Percentiles rank a stretch among this genome's conserved stretches.
phyloP scores from a whole-genome alignment of 768 basidiomycete species.

The Trametes villosa region DNA sequence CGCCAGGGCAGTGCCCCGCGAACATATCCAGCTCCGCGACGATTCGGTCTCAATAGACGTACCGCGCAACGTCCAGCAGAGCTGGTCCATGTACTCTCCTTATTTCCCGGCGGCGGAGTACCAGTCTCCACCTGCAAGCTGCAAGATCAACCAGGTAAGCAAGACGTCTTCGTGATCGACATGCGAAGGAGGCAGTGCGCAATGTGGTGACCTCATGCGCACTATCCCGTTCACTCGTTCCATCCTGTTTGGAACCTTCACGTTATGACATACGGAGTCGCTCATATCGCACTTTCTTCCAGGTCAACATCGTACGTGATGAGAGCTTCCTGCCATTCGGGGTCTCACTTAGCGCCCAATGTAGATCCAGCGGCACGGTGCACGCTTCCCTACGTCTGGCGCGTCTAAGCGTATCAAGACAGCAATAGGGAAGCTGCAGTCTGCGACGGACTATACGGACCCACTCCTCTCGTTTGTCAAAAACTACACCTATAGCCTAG shows the following conservation, averaged over 20 bases:
- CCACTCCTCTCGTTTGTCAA: slow-evolving; percentile 56
- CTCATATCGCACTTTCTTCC: not conserved
- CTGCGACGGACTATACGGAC: slow-evolving; percentile 49
- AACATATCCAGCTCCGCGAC: not conserved
- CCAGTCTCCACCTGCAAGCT: slow-evolving; percentile 47
- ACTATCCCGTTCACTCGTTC: too few species aligned
- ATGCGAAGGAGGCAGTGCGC: not conserved
- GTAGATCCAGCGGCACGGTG: slow-evolving; percentile 81
- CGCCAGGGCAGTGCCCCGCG: not conserved
- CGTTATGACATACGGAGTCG: not conserved
- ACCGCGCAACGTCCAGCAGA: slow-evolving; percentile 24
- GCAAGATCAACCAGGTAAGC: slow-evolving; percentile 38
- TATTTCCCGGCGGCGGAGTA: slow-evolving; percentile 56
- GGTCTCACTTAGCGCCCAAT: not conserved
- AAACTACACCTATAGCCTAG: slow-evolving; percentile 62
- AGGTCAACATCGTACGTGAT: slow-evolving; percentile 62
- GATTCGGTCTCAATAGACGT: slow-evolving; percentile 9
- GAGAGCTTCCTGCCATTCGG: too few species aligned
- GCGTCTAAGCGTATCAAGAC: slow-evolving; percentile 46
- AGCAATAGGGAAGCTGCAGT: slow-evolving; percentile 58
- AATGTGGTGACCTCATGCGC: not conserved
- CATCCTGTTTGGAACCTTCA: too few species aligned
- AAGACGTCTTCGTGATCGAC: not conserved
- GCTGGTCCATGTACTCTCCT: slow-evolving; percentile 68
- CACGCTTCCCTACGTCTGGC: slow-evolving; percentile 69